Evolutionary conservation across 805 yeast species (phyloP).

Genomic region (Sugiyamaella mastotermitis): DNA sequence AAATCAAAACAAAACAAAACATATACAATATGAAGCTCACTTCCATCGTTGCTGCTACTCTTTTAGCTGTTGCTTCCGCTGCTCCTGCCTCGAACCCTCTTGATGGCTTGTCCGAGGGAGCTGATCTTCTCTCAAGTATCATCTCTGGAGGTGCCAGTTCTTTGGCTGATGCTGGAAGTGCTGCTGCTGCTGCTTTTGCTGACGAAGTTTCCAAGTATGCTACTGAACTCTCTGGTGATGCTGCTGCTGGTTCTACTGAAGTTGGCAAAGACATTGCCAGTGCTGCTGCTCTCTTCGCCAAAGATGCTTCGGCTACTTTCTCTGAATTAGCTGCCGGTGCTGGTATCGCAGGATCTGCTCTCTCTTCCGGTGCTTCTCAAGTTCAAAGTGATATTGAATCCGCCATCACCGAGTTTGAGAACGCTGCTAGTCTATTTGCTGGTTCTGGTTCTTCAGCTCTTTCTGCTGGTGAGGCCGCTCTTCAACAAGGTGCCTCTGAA

Average conservation of each 20-base stretch:
- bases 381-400: slow-evolving; percentile 1
- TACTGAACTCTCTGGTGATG: not conserved
- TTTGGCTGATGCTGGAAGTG: not conserved
- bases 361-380: slow-evolving; percentile 2
- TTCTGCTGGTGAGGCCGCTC: not conserved
- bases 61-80: slow-evolving; percentile 1
- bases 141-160: slow-evolving; percentile 2
- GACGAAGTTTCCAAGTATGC: not conserved
- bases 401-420: slow-evolving; percentile 2
- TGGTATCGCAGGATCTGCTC: not conserved
- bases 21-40: slow-evolving; percentile 1
- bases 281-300: not conserved
- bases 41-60: slow-evolving; percentile 1
- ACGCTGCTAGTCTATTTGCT: not conserved
- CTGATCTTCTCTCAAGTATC: slow-evolving; percentile 1
- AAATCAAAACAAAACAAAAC: too few relatives aligned
- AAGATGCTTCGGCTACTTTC: slow-evolving; percentile 1
- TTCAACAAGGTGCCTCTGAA: slow-evolving; percentile 2
- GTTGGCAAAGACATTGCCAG: not conserved
- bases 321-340: slow-evolving; percentile 3
- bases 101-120: not conserved
- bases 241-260: slow-evolving; percentile 1
- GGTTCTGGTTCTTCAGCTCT: not conserved
- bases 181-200: slow-evolving; percentile 2
- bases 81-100: not conserved